Conservation (phyloP, 78 protist species). For the Emiliania huxleyi region DNA sequence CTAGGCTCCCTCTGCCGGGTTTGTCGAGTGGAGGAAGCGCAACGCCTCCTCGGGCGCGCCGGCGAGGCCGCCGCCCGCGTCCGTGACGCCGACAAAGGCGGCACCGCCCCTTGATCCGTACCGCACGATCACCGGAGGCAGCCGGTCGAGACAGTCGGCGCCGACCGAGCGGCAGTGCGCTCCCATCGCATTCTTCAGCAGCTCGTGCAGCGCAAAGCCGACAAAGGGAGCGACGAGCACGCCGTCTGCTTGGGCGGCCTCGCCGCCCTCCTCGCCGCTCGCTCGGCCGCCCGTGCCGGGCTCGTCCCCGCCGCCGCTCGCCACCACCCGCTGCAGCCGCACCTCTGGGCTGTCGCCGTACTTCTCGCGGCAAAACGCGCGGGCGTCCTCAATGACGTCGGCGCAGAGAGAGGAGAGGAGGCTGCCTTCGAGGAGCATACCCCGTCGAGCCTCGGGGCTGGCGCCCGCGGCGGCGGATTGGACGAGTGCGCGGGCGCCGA, state of each 20-base stretch:
- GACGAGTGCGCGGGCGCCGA: too few relatives aligned
- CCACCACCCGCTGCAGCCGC: too few relatives aligned
- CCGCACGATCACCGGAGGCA: not conserved
- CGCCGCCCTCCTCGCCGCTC: not conserved
- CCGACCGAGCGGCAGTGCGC: not conserved
- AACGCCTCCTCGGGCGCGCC: too few relatives aligned
- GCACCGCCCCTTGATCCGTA: not conserved
- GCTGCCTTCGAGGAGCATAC: too few relatives aligned
- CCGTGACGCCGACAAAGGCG: not conserved
- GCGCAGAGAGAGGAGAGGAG: too few relatives aligned
- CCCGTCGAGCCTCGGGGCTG: too few relatives aligned
- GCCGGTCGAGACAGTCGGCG: too few relatives aligned
- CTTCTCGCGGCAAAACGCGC: not conserved
- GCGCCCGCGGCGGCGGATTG: too few relatives aligned
- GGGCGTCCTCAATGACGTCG: too few relatives aligned
- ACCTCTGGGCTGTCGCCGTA: not conserved
- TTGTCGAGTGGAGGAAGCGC: not conserved
- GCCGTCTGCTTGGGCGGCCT: not conserved
- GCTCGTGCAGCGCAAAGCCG: not conserved
- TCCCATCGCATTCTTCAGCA: not conserved
- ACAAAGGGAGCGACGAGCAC: not conserved
- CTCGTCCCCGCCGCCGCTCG: too few relatives aligned
- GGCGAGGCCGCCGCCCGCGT: not conserved
- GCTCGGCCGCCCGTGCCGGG: too few relatives aligned
- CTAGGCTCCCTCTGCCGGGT: too few relatives aligned